Base-by-base conservation (phyloP, 108 stramenopile genomes). In the Seminavis robusta region DNA sequence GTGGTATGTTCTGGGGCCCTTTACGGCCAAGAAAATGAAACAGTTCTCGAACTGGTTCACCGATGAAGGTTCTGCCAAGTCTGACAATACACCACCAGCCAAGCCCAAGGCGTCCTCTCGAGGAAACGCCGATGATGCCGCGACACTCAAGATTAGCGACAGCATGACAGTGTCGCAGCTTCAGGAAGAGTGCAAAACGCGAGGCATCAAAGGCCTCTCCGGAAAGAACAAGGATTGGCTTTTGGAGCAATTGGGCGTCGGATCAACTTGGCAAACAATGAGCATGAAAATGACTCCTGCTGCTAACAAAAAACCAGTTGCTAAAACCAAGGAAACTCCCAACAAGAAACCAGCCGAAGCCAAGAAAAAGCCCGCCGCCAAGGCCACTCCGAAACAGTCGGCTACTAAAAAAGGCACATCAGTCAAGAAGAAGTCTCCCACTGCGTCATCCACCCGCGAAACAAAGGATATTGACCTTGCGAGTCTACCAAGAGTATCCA, bases 1-100 rank as follows among this genome's bases (percentile, higher is more conserved):
- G 26, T 61, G 59, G 59, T 61, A 61, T 37, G 27, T 59, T n/a
- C n/a, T 37, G 11, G n/a, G n/a, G n/a, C n/a, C n/a, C n/a, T n/a
- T n/a, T n/a, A n/a, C n/a, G n/a, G n/a, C n/a, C n/a, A n/a, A n/a
- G n/a, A n/a, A n/a, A n/a, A n/a, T n/a, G n/a, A n/a, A n/a, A n/a
- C 20, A 38, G 33, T 5, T 4, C 40, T 41, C 39, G 1, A 3
- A 56, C 31, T 27, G 2, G 1, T 33, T 32, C 30, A n/a, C 33
- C 17, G 29, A 30, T 16, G 29, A 1, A 50, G 10, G 25, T 10
- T 10, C 7, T n/a, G 7, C 15, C 25, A 58, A 58, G 43, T 30
- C 45, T 0, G 24, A 46, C 20, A 26, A 11, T 10, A 27, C 40
- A 44, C 43, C 31, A 3, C 43, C 43, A 20, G 26, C 29, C 13